Evolutionary conservation across 495 filamentous ascomycete genomes (phyloP).

Genomic region (Acidomyces sp.): DNA sequence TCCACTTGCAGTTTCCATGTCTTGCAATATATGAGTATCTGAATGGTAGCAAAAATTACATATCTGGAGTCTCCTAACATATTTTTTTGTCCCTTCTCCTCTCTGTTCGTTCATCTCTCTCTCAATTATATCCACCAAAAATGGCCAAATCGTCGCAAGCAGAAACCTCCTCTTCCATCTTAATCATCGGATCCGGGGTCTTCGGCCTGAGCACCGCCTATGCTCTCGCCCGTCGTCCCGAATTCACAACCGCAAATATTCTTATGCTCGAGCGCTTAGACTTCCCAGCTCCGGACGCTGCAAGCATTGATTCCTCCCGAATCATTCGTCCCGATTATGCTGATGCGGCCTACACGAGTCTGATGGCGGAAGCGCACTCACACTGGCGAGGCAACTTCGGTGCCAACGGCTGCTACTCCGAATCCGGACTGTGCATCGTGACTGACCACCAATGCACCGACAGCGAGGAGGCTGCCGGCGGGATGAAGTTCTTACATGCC

Average conservation of each 20-base stretch:
- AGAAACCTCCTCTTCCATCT: slow-evolving; percentile 22
- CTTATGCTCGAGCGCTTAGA: slow-evolving; percentile 22
- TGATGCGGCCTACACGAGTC: slow-evolving; percentile 53
- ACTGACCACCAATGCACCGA: slow-evolving; percentile 33
- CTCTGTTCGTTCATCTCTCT: too few relatives aligned
- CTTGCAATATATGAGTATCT: too few relatives aligned
- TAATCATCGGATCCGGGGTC: slow-evolving; percentile 28
- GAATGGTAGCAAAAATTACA: too few relatives aligned
- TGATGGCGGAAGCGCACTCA: slow-evolving; percentile 52
- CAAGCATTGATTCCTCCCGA: slow-evolving; percentile 28
- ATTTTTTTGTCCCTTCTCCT: too few relatives aligned
- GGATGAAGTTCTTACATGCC: slow-evolving; percentile 49
- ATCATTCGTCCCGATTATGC: slow-evolving; percentile 66
- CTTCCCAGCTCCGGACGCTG: slow-evolving; percentile 24
- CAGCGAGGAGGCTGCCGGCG: not conserved
- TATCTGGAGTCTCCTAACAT: too few relatives aligned
- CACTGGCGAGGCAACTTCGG: slow-evolving; percentile 60
- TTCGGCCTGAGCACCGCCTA: slow-evolving; percentile 28
- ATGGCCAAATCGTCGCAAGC: not conserved
- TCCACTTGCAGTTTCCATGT: too few relatives aligned
- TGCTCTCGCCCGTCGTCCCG: slow-evolving; percentile 16
- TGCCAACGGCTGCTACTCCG: slow-evolving; percentile 54
- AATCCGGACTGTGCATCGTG: slow-evolving; percentile 61
- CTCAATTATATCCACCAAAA: too few relatives aligned
- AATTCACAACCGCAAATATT: slow-evolving; percentile 18